These are phyloP conservation scores for Tremella mesenterica DNA, from an alignment of 768 basidiomycete species.

Conservation along the genomic window DNA sequence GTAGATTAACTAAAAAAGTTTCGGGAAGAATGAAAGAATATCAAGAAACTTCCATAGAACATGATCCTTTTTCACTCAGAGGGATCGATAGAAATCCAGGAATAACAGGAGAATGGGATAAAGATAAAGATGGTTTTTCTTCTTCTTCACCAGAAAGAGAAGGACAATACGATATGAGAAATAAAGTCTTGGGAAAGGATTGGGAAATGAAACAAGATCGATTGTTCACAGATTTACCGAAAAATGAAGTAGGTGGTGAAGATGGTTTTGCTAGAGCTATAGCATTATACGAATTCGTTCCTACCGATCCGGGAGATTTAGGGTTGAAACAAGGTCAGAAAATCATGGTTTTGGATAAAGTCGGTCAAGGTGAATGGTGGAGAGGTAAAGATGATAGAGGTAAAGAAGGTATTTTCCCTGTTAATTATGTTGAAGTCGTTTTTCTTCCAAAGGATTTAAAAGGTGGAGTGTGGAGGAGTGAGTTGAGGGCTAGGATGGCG, in stretches of 20 bases:
- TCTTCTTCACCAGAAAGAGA: too few species aligned
- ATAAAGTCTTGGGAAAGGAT: too few species aligned
- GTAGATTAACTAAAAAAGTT: too few species aligned
- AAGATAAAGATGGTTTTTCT: too few species aligned
- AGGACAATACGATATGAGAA: too few species aligned
- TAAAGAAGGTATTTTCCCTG: conserved; percentile 33
- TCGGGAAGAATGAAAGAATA: too few species aligned
- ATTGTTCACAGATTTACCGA: conserved; percentile 3
- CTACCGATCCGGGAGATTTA: conserved; percentile 71
- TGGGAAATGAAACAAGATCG: too few species aligned
- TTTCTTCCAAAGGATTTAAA: conserved; percentile 25
- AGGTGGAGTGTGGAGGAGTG: conserved; percentile 23
- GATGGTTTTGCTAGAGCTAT: conserved; percentile 52
- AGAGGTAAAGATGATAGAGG: conserved; percentile 8
- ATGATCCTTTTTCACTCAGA: too few species aligned
- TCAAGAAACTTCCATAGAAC: too few species aligned
- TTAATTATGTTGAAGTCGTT: conserved; percentile 36
- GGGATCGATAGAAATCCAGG: too few species aligned
- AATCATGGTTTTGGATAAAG: conserved; percentile 64
- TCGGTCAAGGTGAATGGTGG: conserved; percentile 44
- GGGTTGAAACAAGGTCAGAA: conserved; percentile 54
- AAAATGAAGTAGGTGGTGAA: conserved; percentile 14
- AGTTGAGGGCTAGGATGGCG: conserved; percentile 23
- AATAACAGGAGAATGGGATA: too few species aligned
- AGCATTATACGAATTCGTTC: conserved; percentile 65